A percentile compares a stretch with the other conserved stretches of the same genome.
These are phyloP conservation scores for Fragilariopsis cylindrus DNA, from an alignment of 108 stramenopile species.

Conservation along the genomic window DNA sequence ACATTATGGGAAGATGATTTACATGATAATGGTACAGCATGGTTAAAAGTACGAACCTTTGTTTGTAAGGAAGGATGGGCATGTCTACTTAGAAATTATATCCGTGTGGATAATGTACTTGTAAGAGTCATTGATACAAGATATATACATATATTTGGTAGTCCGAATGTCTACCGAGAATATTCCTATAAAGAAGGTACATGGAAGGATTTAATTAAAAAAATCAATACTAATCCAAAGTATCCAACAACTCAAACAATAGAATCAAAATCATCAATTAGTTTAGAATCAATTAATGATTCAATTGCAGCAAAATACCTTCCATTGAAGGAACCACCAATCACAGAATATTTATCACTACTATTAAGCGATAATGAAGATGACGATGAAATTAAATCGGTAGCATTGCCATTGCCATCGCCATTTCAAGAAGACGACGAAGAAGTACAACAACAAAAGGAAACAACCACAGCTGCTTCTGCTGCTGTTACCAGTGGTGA, in stretches of 20 bases:
- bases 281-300: conserved; percentile 7
- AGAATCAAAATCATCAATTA: no score
- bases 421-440: neutral
- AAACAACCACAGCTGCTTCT: neutral
- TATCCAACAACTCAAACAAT: no score
- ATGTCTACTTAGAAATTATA: conserved; percentile 2
- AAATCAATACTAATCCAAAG: neutral
- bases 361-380: neutral
- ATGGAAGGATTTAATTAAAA: neutral
- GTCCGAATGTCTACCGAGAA: neutral
- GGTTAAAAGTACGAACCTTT: neutral
- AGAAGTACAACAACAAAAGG: neutral
- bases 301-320: conserved; percentile 7
- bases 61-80: conserved; percentile 2
- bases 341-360: conserved; percentile 1
- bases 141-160: neutral
- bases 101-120: neutral
- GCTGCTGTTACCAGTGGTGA: neutral
- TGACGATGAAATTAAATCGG: neutral
- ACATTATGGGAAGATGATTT: conserved; percentile 7
- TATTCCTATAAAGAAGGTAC: conserved; percentile 4
- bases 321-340: neutral
- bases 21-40: conserved; percentile 7
- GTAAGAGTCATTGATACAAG: neutral
- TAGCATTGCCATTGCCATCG: neutral